A percentile compares a stretch with the other conserved stretches of the same genome.
phyloP scores from a whole-genome alignment of 768 basidiomycete species.

The Pisolithus albus region DNA sequence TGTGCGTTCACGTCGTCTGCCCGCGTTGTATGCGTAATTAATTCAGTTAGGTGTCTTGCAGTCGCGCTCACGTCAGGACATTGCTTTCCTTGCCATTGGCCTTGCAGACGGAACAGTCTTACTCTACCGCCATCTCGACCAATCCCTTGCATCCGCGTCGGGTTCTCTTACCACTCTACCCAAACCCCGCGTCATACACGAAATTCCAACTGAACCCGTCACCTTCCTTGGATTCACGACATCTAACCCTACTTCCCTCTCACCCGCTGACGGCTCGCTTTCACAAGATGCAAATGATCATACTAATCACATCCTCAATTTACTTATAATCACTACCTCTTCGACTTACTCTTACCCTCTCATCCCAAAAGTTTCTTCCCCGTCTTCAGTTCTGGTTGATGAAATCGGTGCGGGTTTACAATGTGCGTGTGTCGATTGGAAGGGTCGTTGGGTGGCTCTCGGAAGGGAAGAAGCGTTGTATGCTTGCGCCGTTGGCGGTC shows the following conservation, averaged over 20 bases:
- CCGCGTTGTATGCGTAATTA: neutral
- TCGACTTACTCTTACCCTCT: constrained; percentile 72
- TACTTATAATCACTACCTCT: constrained; percentile 87
- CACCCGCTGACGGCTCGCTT: constrained; percentile 21
- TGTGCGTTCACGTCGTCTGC: constrained; percentile 30
- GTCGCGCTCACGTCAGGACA: constrained; percentile 70
- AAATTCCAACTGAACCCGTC: constrained; percentile 80
- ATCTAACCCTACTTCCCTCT: constrained; percentile 14
- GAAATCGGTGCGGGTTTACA: constrained; percentile 82
- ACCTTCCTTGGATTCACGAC: constrained; percentile 85
- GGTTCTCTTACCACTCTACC: constrained; percentile 70
- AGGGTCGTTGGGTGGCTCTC: constrained; percentile 67
- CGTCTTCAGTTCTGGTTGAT: constrained; percentile 64
- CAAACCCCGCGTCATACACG: constrained; percentile 78
- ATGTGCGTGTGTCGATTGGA: constrained; percentile 78
- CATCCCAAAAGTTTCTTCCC: constrained; percentile 63
- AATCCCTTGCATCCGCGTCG: constrained; percentile 68
- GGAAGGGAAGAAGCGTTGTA: constrained; percentile 92
- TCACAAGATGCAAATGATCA: constrained; percentile 9
- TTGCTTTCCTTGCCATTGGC: constrained; percentile 86
- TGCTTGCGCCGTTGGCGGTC: constrained; percentile 71
- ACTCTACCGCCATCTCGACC: constrained; percentile 85
- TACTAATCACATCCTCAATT: constrained; percentile 40
- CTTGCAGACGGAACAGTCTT: constrained; percentile 94
- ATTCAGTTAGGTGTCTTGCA: constrained; percentile 53